Evolutionary conservation across 805 yeast species (phyloP).

Genomic region (Torulaspora delbrueckii): DNA sequence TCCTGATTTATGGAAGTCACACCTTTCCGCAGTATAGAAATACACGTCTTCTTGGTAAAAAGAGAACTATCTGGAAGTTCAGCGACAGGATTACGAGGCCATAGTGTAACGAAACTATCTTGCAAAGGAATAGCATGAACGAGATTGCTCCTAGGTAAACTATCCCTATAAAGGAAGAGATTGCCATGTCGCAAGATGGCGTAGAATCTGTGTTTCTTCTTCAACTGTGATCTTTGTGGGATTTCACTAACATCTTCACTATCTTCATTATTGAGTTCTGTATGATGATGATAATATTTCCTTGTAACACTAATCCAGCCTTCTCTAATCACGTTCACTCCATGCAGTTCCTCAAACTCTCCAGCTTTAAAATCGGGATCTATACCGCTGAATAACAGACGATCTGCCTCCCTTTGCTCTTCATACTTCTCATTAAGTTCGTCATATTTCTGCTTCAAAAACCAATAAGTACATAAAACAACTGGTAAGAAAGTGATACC

Average conservation of each 20-base stretch:
- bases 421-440: constrained; percentile 20
- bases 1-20: constrained; percentile 11
- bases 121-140: constrained; percentile 74
- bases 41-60: constrained; percentile 74
- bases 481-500: constrained; percentile 78
- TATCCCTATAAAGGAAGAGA: constrained; percentile 75
- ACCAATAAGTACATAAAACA: constrained; percentile 34
- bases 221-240: constrained; percentile 33
- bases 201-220: constrained; percentile 51
- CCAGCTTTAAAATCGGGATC: constrained; percentile 50
- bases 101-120: constrained; percentile 64
- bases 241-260: constrained; percentile 24
- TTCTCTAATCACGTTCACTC: constrained; percentile 56
- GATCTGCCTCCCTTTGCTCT: constrained; percentile 19
- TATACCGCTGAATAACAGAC: constrained; percentile 18
- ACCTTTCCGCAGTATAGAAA: constrained; percentile 57
- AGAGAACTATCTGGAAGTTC: constrained; percentile 58
- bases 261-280: constrained; percentile 20
- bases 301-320: constrained; percentile 87
- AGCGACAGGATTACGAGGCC: constrained; percentile 67
- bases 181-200: constrained; percentile 84
- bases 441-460: constrained; percentile 32
- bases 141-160: constrained; percentile 42
- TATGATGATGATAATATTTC: constrained; percentile 58
- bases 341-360: constrained; percentile 58